Base-by-base conservation (phyloP, 331 rosid genomes). In the Arachis monticola region DNA sequence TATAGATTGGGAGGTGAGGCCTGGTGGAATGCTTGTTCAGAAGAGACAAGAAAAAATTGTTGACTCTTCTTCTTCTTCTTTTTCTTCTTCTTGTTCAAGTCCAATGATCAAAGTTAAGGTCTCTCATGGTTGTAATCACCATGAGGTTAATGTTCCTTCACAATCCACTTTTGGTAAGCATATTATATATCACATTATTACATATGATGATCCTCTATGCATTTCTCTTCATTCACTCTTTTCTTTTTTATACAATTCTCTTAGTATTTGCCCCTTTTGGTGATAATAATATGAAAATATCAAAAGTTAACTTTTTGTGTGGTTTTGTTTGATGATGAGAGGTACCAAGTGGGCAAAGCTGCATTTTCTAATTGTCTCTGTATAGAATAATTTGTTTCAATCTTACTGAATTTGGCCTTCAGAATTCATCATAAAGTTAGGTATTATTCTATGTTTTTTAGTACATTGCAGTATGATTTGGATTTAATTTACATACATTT, bases 161-260 rank as follows among this genome's bases (percentile, higher is more conserved):
- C 86, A 87, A 52, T 88, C 96, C 44, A 83, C 96, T 50, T 88
- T 91, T 69, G 83, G 98, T 93, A 70, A 76, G 80, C 40, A 35
- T 3, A 35, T 35, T 35, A 35, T 35, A 35, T 35, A 35, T 3
- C 40, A 35, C 4, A 35, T 35, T 3, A 35, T 35, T 22, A 22
- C 27, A 22, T 22, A 22, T 22, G 27, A 35, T 35, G 3, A 35
- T 35, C 40, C 40, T 35, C 2, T 35, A 35, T 35, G 40, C 40
- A 35, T 35, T 3, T 62, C 30, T 66, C 76, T 64, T 70, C 58
- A 69, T 4, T 47, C 51, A 8, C 53, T 10, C 53, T 10, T 53
- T 3, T 62, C 47, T 22, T 22, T n/a, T 22, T 79, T 12, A 7
- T 66, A 35, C 69, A 69, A 30, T 40, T 66, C 50, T 10, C 45